These are phyloP conservation scores for Suillus subluteus DNA, from an alignment of 768 basidiomycete species.

Conservation along the genomic window DNA sequence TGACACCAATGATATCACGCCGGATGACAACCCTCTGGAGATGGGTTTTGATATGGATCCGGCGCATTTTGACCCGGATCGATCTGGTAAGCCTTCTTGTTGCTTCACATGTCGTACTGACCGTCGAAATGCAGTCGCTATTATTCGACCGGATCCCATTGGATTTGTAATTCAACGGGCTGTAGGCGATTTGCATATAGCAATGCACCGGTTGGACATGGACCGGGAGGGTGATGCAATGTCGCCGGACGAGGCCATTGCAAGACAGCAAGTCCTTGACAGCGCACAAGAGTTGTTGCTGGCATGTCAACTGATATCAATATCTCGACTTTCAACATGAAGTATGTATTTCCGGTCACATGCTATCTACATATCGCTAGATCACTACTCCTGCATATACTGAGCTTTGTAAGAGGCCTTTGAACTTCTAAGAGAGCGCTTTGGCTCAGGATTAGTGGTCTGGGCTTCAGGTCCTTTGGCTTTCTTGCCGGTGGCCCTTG, in stretches of 20 bases:
- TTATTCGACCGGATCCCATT: background rate
- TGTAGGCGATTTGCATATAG: background rate
- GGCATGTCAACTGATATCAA: background rate
- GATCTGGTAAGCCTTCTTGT: background rate
- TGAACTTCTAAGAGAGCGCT: background rate
- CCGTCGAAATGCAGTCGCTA: background rate
- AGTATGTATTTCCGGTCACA: background rate
- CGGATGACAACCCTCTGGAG: background rate
- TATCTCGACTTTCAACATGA: background rate
- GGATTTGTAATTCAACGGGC: background rate
- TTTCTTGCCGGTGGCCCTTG: background rate
- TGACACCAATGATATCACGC: background rate
- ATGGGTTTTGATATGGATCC: background rate
- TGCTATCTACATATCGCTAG: background rate
- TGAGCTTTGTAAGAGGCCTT: constrained; percentile 2
- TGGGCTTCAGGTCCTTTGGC: background rate
- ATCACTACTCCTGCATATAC: background rate
- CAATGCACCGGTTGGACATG: background rate
- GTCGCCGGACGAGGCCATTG: background rate
- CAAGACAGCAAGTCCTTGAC: background rate
- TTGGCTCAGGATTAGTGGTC: background rate
- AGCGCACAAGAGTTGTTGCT: background rate
- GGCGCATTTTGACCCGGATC: background rate
- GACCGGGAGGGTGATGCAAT: background rate
- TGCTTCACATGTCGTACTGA: background rate